A percentile compares a stretch with the other conserved stretches of the same genome.
Evolutionary conservation across 441 rosid genomes (phyloP).

Genomic region (Pelargonium cotyledonis): DNA sequence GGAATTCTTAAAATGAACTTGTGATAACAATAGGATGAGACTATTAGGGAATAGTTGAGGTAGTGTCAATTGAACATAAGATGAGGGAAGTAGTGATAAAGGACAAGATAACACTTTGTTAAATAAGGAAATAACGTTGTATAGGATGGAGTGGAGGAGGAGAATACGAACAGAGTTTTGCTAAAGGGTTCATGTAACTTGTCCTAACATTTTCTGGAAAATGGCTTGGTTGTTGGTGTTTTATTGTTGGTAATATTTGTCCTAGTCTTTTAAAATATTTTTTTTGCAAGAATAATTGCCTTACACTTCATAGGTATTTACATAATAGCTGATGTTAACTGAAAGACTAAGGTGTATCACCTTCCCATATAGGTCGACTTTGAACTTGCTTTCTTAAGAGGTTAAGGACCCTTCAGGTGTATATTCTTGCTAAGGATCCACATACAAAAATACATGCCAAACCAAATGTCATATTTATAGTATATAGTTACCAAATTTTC

Average conservation of each 20-base stretch:
- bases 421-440: background rate
- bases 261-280: background rate
- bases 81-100: no score
- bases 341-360: slow-evolving; percentile 6
- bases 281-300: background rate
- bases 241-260: background rate
- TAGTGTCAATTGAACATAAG: no score
- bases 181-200: no score
- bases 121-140: no score
- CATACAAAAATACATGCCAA: background rate
- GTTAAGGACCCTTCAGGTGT: background rate
- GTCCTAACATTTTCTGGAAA: no score
- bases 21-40: no score
- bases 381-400: background rate
- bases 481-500: background rate
- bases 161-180: no score
- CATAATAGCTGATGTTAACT: background rate
- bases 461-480: background rate
- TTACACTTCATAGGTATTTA: background rate
- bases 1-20: no score
- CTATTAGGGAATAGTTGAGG: no score
- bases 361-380: background rate
- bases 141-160: no score
- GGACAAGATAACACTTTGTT: no score
- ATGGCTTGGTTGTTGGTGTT: background rate